phyloP scores from a whole-genome alignment of 208 protist genomes.

The Naegleria lovaniensis region DNA sequence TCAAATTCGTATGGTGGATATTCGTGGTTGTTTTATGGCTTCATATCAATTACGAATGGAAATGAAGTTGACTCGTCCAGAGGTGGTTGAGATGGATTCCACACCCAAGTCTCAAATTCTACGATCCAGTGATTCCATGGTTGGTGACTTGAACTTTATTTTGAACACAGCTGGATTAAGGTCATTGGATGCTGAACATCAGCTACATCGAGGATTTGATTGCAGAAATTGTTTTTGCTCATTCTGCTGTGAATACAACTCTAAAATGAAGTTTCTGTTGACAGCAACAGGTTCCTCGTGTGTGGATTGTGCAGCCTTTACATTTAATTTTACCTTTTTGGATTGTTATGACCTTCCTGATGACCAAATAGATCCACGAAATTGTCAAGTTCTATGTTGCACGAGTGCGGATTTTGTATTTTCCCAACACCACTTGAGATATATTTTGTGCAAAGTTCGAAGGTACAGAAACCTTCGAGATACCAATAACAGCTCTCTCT shows the following conservation, averaged over 20 bases:
- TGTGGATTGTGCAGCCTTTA: not conserved
- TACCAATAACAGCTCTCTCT: too few species aligned
- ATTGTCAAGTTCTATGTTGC: too few species aligned
- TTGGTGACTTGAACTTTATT: not conserved
- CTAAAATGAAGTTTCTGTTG: not conserved
- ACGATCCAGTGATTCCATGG: not conserved
- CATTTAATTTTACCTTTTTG: too few species aligned
- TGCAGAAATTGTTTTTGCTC: not conserved
- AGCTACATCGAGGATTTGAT: not conserved
- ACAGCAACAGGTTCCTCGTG: not conserved
- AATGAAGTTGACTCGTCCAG: not conserved
- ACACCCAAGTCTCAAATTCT: not conserved
- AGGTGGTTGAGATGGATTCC: not conserved
- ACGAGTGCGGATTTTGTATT: too few species aligned
- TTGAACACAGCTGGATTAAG: not conserved
- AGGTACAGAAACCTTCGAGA: not conserved
- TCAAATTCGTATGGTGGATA: not conserved
- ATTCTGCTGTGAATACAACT: not conserved
- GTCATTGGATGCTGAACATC: not conserved
- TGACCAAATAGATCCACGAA: too few species aligned
- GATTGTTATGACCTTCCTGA: too few species aligned
- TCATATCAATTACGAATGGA: not conserved
- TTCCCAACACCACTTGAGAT: not conserved
- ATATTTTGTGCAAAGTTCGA: not conserved
- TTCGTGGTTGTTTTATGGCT: not conserved